phyloP scores from a whole-genome alignment of 2,329 filamentous ascomycete genomes.

The Pleomassaria siparia region DNA sequence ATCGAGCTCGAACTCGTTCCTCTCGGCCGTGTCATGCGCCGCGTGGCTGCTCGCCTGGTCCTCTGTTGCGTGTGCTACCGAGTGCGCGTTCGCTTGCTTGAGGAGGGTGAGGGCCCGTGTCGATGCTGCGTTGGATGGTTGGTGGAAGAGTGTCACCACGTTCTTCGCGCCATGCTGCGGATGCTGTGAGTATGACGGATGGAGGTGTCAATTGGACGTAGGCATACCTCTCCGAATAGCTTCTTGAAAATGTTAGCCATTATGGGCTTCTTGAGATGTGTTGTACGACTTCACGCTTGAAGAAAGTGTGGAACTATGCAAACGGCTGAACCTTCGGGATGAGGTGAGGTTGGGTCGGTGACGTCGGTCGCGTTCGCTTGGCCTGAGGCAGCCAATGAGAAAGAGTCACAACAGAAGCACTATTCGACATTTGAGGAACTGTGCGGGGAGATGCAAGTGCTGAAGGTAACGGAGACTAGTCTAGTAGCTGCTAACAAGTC shows the following conservation, averaged over 20 bases:
- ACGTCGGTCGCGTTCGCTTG: slow-evolving; percentile 28
- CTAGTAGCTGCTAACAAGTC: too few species aligned
- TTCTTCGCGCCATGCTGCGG: slow-evolving; percentile 59
- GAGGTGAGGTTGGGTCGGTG: slow-evolving; percentile 25
- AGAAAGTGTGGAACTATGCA: slow-evolving; percentile 16
- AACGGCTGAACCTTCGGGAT: slow-evolving; percentile 16
- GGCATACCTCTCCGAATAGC: slow-evolving; percentile 49
- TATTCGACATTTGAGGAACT: too few species aligned
- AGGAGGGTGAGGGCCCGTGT: slow-evolving; percentile 72
- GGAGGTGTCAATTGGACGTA: slow-evolving; percentile 4
- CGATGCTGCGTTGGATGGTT: slow-evolving; percentile 72
- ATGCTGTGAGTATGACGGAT: slow-evolving; percentile 15
- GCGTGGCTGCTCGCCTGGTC: slow-evolving; percentile 72
- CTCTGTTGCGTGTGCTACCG: slow-evolving; percentile 66
- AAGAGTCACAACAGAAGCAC: slow-evolving; percentile 4
- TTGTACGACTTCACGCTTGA: slow-evolving; percentile 7
- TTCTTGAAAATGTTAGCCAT: slow-evolving; percentile 47
- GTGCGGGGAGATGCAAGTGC: too few species aligned
- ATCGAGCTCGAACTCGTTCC: slow-evolving; percentile 80
- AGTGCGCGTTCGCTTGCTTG: slow-evolving; percentile 75
- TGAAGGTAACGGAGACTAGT: not conserved
- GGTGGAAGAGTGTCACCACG: slow-evolving; percentile 95
- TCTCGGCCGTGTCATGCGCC: slow-evolving; percentile 60
- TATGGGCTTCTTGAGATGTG: slow-evolving; percentile 8
- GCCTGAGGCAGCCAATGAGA: slow-evolving; percentile 1